Evolutionary conservation across 768 basidiomycete species (phyloP).

Genomic region (Leccinum boreale): DNA sequence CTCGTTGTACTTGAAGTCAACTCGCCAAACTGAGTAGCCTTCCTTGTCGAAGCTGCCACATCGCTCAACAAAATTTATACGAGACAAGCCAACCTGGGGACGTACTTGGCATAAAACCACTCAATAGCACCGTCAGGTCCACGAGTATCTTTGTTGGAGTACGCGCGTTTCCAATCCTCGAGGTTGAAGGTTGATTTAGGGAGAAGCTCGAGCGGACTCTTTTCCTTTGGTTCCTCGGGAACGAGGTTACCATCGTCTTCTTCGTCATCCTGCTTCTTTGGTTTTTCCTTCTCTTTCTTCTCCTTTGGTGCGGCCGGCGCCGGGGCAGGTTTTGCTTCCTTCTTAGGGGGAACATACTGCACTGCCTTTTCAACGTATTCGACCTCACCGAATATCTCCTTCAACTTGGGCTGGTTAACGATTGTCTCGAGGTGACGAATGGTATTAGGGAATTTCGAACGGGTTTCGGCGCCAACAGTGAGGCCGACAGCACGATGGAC

Average conservation of each 20-base stretch:
- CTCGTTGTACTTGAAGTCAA: conserved; percentile 95
- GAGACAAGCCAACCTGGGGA: not conserved
- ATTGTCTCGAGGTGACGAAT: conserved; percentile 87
- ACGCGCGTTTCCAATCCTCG: conserved; percentile 96
- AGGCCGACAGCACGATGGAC: conserved; percentile 51
- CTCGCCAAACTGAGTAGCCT: conserved; percentile 88
- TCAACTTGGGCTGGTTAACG: conserved; percentile 76
- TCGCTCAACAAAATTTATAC: conserved; percentile 2
- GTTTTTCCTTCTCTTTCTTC: conserved; percentile 68
- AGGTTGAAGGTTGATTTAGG: conserved; percentile 87
- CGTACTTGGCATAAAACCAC: conserved; percentile 96
- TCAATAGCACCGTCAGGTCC: conserved; percentile 78
- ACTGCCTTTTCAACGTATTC: conserved; percentile 65
- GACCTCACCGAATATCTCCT: conserved; percentile 59
- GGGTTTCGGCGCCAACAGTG: conserved; percentile 63
- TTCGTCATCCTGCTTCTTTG: conserved; percentile 52
- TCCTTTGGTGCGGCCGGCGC: conserved; percentile 39
- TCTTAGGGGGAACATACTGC: conserved; percentile 71
- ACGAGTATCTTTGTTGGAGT: conserved; percentile 97
- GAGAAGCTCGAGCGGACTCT: conserved; percentile 92
- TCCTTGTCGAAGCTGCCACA: conserved; percentile 71
- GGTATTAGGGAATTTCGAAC: conserved; percentile 69
- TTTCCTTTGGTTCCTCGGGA: conserved; percentile 81
- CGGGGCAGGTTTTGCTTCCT: conserved; percentile 54
- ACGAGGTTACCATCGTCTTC: conserved; percentile 77